Percentiles rank a stretch among this genome's conserved stretches.
Conservation (phyloP, 176 grass and related monocot species). For the Eleusine indica region DNA sequence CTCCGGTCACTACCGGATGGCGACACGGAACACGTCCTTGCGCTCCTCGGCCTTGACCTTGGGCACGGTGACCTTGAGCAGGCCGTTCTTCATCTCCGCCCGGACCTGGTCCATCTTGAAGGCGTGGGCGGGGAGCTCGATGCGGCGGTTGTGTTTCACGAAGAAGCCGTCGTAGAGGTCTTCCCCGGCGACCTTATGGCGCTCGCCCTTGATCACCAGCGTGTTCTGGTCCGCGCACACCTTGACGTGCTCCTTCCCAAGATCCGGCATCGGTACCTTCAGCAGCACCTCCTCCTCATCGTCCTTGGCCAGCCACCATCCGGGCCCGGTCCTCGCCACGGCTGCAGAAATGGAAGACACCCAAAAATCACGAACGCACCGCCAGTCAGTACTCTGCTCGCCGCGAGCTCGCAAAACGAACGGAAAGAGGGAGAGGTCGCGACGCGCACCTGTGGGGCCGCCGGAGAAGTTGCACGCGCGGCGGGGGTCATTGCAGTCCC, state of each 20-base stretch:
- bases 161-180: background rate
- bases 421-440: background rate
- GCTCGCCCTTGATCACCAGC: slow-evolving; percentile 55
- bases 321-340: slow-evolving; percentile 9
- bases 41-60: slow-evolving; percentile 67
- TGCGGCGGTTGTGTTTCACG: slow-evolving; percentile 31
- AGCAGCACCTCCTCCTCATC: slow-evolving; percentile 51
- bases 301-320: slow-evolving; percentile 53
- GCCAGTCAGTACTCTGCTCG: background rate
- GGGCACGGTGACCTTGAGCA: slow-evolving; percentile 68
- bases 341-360: background rate
- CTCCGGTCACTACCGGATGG: slow-evolving; percentile 39
- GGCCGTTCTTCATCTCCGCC: slow-evolving; percentile 83
- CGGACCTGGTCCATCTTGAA: slow-evolving; percentile 70
- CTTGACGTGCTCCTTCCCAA: slow-evolving; percentile 80
- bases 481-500: background rate
- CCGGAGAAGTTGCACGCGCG: background rate
- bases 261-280: slow-evolving; percentile 68
- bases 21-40: slow-evolving; percentile 59
- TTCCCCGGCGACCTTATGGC: slow-evolving; percentile 29
- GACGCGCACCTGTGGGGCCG: slow-evolving; percentile 37
- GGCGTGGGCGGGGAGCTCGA: slow-evolving; percentile 44
- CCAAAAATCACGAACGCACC: background rate
- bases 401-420: background rate
- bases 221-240: slow-evolving; percentile 52